A percentile compares a stretch with the other conserved stretches of the same genome.
phyloP scores from a whole-genome alignment of 768 basidiomycete genomes.

The Paxillus rubicundulus region DNA sequence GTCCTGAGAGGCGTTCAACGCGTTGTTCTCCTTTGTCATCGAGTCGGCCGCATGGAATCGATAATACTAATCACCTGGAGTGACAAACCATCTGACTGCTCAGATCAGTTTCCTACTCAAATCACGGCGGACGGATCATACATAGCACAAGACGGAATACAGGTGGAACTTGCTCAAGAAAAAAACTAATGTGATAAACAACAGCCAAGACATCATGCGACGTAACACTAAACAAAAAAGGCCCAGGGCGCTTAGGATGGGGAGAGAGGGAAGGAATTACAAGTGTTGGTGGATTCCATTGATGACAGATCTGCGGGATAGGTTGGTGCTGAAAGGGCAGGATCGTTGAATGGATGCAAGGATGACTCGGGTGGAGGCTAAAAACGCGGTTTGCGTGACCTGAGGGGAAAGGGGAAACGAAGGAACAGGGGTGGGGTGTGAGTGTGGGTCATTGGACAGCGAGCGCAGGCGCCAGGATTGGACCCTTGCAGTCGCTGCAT shows the following conservation, averaged over 20 bases:
- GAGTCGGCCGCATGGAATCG: too few relatives aligned
- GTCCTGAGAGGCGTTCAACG: too few relatives aligned
- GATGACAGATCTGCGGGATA: background rate
- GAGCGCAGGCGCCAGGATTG: conserved; percentile 16
- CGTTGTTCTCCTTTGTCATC: too few relatives aligned
- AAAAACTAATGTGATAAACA: background rate
- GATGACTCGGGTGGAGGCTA: background rate
- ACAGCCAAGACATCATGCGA: background rate
- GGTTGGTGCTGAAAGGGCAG: background rate
- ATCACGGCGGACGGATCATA: background rate
- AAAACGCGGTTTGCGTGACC: background rate
- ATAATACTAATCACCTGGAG: too few relatives aligned
- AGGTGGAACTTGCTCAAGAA: background rate
- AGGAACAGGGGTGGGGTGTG: background rate
- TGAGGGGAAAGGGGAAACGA: background rate
- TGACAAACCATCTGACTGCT: too few relatives aligned
- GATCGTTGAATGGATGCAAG: background rate
- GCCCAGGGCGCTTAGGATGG: background rate
- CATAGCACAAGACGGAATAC: background rate
- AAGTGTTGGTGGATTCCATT: background rate
- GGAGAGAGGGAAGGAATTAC: background rate
- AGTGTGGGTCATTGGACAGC: conserved; percentile 20
- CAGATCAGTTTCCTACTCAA: too few relatives aligned
- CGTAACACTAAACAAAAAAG: background rate
- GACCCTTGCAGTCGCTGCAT: conserved; percentile 22